These are phyloP conservation scores for Pelargonium cotyledonis DNA, from an alignment of 441 rosid genomes.

Conservation along the genomic window DNA sequence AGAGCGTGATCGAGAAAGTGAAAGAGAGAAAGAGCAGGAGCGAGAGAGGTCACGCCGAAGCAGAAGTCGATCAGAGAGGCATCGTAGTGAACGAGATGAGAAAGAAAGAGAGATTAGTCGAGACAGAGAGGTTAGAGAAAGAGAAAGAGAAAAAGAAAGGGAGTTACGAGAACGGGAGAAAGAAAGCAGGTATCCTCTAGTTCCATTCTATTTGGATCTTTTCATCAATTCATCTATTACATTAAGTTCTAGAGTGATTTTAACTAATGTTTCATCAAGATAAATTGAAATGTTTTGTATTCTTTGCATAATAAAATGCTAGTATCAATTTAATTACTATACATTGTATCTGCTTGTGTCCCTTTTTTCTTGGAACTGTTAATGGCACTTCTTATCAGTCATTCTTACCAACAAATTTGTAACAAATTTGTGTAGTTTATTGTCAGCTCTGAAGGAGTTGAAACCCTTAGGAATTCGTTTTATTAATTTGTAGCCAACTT, in stretches of 20 bases:
- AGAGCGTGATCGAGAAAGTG: slow-evolving; percentile 34
- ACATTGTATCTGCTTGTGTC: no score
- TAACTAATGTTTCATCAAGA: no score
- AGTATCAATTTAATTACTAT: no score
- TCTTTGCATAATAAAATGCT: no score
- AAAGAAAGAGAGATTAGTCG: slow-evolving; percentile 36
- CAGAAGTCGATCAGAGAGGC: slow-evolving; percentile 60
- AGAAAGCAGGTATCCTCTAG: slow-evolving; percentile 61
- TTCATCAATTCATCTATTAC: neutral
- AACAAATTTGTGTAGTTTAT: neutral
- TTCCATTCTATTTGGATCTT: neutral
- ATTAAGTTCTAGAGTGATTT: neutral
- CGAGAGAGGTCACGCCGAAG: slow-evolving; percentile 51
- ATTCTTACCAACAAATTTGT: neutral
- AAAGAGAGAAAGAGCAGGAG: slow-evolving; percentile 40
- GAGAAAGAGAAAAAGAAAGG: slow-evolving; percentile 37
- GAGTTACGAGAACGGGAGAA: slow-evolving; percentile 49
- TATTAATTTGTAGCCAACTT: neutral
- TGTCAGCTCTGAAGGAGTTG: neutral
- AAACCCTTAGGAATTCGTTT: neutral
- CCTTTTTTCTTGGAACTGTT: no score
- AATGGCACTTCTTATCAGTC: no score
- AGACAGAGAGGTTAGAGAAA: slow-evolving; percentile 49
- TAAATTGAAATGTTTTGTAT: no score
- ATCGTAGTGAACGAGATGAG: slow-evolving; percentile 46